phyloP scores from a whole-genome alignment of 164 flowering plant genomes.

The Vitis vinifera region DNA sequence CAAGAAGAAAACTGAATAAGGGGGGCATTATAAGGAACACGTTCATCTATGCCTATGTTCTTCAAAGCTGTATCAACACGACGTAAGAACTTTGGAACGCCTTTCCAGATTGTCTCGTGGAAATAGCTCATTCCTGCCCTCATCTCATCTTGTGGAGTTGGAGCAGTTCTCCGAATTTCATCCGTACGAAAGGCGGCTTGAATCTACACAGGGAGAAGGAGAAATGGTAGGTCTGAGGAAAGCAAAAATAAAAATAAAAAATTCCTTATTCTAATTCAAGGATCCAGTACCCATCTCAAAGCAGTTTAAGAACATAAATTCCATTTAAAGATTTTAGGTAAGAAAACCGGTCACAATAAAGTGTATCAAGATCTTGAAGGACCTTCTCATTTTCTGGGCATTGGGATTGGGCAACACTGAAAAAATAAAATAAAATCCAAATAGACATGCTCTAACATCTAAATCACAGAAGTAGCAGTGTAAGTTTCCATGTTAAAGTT shows the following conservation, averaged over 20 bases:
- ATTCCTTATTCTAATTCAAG: too few relatives aligned
- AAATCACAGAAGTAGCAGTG: too few relatives aligned
- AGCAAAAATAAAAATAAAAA: not conserved
- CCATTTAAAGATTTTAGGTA: too few relatives aligned
- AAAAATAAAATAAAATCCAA: too few relatives aligned
- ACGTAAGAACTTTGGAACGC: conserved; percentile 91
- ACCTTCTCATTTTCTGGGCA: too few relatives aligned
- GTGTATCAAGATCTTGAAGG: too few relatives aligned
- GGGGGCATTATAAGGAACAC: conserved; percentile 91
- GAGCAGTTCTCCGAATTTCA: conserved; percentile 90
- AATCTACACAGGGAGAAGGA: conserved; percentile 46
- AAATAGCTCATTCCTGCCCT: conserved; percentile 99
- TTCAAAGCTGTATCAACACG: conserved; percentile 97
- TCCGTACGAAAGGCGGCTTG: conserved; percentile 99
- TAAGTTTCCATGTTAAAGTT: too few relatives aligned
- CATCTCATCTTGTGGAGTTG: conserved; percentile 99
- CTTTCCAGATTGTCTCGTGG: conserved; percentile 99
- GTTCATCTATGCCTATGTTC: conserved; percentile 92
- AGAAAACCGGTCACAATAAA: too few relatives aligned
- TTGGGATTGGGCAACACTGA: too few relatives aligned
- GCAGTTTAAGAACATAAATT: too few relatives aligned
- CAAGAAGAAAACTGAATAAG: conserved; percentile 59
- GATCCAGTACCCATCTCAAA: too few relatives aligned
- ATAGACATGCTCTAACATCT: too few relatives aligned
- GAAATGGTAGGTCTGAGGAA: not conserved